Evolutionary conservation across 2,329 filamentous ascomycete genomes (phyloP).

Genomic region (Colletotrichum lini): DNA sequence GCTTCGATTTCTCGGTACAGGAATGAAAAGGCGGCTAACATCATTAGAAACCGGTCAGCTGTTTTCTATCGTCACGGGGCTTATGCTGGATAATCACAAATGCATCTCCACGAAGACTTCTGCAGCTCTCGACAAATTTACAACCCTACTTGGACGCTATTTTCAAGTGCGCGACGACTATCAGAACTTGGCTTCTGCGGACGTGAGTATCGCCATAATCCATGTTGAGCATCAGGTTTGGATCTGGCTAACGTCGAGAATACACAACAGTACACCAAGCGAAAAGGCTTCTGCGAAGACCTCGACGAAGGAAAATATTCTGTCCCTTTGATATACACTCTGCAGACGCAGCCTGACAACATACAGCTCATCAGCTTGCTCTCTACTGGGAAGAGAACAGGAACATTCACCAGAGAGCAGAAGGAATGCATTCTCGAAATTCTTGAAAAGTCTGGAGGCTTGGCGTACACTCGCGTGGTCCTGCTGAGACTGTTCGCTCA

Average conservation of each 20-base stretch:
- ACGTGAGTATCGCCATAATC: background rate
- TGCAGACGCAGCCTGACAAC: background rate
- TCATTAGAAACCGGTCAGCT: background rate
- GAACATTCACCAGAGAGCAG: background rate
- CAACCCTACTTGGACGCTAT: background rate
- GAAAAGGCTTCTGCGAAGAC: constrained; percentile 2
- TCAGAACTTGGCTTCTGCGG: background rate
- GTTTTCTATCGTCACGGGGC: background rate
- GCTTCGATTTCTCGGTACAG: background rate
- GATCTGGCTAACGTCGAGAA: background rate
- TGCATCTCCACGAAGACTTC: background rate
- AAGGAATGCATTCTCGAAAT: background rate
- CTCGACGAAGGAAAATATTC: background rate
- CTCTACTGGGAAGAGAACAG: background rate
- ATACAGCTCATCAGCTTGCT: constrained; percentile 1
- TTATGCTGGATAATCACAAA: background rate
- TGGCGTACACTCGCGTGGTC: background rate
- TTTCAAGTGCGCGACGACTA: constrained; percentile 2
- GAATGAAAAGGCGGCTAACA: background rate
- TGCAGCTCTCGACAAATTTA: background rate
- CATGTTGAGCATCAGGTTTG: background rate
- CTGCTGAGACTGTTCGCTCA: background rate
- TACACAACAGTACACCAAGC: background rate
- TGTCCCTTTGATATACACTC: background rate
- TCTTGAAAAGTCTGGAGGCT: background rate